Conservation (phyloP, 2,329 filamentous ascomycete species). For the Aspergillus tanneri region DNA sequence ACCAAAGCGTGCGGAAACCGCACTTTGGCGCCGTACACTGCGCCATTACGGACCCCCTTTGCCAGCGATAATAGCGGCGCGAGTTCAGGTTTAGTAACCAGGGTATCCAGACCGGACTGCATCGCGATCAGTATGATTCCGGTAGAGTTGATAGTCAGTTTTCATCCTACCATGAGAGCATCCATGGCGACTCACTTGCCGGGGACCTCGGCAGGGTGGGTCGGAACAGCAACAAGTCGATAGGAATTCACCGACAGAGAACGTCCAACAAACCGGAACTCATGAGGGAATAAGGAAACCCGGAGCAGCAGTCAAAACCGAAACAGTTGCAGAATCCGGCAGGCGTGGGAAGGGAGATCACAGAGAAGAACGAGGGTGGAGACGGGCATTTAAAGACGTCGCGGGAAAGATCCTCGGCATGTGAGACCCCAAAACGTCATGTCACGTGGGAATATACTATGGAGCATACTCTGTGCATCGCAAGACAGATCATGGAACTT, state of each 20-base stretch:
- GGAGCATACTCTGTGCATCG: too few species aligned
- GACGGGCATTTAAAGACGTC: conserved; percentile 26
- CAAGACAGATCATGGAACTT: too few species aligned
- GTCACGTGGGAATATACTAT: conserved; percentile 32
- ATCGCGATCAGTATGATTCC: not conserved
- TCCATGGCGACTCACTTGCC: conserved; percentile 31
- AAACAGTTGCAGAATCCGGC: conserved; percentile 1
- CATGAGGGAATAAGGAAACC: conserved; percentile 13
- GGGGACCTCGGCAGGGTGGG: conserved; percentile 30
- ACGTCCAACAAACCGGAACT: conserved; percentile 1
- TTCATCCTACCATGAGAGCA: conserved; percentile 31
- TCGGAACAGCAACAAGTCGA: conserved; percentile 7
- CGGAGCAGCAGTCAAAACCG: not conserved
- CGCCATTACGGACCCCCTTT: conserved; percentile 94
- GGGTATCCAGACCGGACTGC: conserved; percentile 68
- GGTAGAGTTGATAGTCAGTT: conserved; percentile 3
- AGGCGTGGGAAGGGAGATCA: conserved; percentile 2
- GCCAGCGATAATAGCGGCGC: conserved; percentile 80
- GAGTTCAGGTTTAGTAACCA: conserved; percentile 79
- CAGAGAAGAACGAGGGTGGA: conserved; percentile 14
- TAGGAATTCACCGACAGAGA: conserved; percentile 7
- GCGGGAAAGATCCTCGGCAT: conserved; percentile 41
- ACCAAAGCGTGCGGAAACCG: conserved; percentile 97
- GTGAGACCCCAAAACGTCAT: conserved; percentile 37
- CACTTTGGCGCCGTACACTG: conserved; percentile 95